Evolutionary conservation across 306 rosid genomes (phyloP).

Genomic region (Begonia peltatifolia): DNA sequence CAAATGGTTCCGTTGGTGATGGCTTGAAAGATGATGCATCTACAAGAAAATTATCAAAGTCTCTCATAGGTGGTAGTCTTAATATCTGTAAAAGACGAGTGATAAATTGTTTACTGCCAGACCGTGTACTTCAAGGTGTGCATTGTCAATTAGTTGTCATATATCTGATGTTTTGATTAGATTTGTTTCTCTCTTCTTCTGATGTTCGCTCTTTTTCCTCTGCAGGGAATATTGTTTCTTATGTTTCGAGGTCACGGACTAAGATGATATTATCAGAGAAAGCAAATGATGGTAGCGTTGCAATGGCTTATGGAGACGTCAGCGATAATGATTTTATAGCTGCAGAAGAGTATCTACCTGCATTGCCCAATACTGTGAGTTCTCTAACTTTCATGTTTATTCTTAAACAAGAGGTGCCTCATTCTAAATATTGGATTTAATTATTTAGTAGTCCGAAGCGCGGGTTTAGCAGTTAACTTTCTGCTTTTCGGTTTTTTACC

Average conservation of each 20-base stretch:
- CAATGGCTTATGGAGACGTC: slow-evolving; percentile 58
- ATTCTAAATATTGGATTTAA: neutral
- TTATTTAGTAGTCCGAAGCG: too few relatives aligned
- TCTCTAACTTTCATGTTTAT: slow-evolving; percentile 4
- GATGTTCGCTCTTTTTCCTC: slow-evolving; percentile 13
- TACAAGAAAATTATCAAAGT: slow-evolving; percentile 49
- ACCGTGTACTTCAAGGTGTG: slow-evolving; percentile 66
- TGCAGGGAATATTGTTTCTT: slow-evolving; percentile 40
- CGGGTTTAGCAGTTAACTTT: too few relatives aligned
- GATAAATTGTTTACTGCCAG: slow-evolving; percentile 31
- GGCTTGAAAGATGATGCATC: slow-evolving; percentile 46
- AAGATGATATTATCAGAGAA: slow-evolving; percentile 80
- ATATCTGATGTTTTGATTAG: neutral
- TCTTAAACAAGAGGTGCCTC: neutral
- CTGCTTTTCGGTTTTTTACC: too few relatives aligned
- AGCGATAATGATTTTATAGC: slow-evolving; percentile 36
- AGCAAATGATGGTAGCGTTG: slow-evolving; percentile 86
- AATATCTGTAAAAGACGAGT: slow-evolving; percentile 63
- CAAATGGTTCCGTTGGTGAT: slow-evolving; percentile 35
- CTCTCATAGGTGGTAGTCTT: slow-evolving; percentile 73
- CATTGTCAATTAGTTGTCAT: slow-evolving; percentile 4
- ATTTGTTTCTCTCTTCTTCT: slow-evolving; percentile 9
- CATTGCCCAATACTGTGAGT: slow-evolving; percentile 88
- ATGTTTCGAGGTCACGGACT: slow-evolving; percentile 30
- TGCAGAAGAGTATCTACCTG: slow-evolving; percentile 65